phyloP scores from a whole-genome alignment of 1,284 basidiomycete genomes.

The Leccinum griseonigrum region DNA sequence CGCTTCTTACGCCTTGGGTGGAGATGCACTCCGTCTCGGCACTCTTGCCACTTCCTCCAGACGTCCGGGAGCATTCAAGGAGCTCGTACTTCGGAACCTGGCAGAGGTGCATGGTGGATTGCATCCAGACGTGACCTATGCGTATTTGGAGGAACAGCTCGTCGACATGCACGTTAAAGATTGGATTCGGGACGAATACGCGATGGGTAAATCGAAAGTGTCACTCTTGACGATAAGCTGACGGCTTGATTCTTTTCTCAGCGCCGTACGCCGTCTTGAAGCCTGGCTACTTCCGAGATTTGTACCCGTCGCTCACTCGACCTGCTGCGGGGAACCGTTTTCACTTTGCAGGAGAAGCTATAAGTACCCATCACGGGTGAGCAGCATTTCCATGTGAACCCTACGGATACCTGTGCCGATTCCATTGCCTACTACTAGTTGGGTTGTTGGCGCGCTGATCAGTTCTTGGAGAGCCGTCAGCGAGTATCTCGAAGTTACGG shows the following conservation, averaged over 20 bases:
- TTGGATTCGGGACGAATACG: not conserved
- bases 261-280: not conserved
- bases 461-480: constrained; percentile 27
- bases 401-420: not conserved
- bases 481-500: constrained; percentile 18
- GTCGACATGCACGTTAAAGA: not conserved
- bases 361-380: not conserved
- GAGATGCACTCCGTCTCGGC: constrained; percentile 5
- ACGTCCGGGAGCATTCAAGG: not conserved
- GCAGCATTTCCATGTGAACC: not conserved
- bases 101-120: constrained; percentile 4
- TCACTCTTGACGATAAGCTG: not conserved
- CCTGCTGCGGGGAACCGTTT: not conserved
- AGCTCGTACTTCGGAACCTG: constrained; percentile 8
- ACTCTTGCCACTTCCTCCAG: not conserved
- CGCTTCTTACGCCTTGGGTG: not conserved
- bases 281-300: not conserved
- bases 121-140: not conserved
- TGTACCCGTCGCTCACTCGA: not conserved
- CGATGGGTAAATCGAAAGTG: constrained; percentile 8
- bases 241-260: not conserved
- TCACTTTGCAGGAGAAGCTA: not conserved
- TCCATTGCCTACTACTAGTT: constrained; percentile 2
- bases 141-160: not conserved
- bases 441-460: constrained; percentile 25